These are phyloP conservation scores for Yarrowia deformans DNA, from an alignment of 805 yeast genomes.

Conservation along the genomic window DNA sequence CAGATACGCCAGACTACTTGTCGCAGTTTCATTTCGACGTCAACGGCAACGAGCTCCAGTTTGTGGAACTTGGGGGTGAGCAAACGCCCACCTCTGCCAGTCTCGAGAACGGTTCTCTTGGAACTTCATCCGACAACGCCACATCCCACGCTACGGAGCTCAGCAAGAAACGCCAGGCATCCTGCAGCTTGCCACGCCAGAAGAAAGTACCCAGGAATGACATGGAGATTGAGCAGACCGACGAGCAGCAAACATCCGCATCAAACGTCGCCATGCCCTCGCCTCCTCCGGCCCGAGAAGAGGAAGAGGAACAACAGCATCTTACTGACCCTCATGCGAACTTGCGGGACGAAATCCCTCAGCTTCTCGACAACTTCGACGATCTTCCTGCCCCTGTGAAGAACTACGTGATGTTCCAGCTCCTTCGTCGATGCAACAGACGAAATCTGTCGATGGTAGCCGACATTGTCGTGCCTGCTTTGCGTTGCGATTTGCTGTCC, in stretches of 20 bases:
- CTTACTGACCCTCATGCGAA: conserved; percentile 46
- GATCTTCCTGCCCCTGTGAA: conserved; percentile 56
- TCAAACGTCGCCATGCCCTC: conserved; percentile 39
- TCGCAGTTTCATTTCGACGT: conserved; percentile 38
- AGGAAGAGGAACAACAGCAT: conserved; percentile 33
- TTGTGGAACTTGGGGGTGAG: conserved; percentile 30
- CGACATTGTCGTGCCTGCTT: conserved; percentile 58
- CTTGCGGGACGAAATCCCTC: conserved; percentile 64
- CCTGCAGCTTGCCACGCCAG: conserved; percentile 31
- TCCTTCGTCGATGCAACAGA: conserved; percentile 67
- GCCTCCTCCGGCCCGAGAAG: conserved; percentile 38
- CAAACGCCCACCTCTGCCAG: not conserved
- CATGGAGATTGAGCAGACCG: conserved; percentile 29
- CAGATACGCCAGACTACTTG: conserved; percentile 35
- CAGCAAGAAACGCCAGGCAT: conserved; percentile 28
- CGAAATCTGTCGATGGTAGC: conserved; percentile 67
- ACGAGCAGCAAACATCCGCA: conserved; percentile 35
- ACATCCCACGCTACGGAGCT: not conserved
- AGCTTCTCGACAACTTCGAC: conserved; percentile 64
- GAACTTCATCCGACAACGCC: not conserved
- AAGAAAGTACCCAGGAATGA: conserved; percentile 33
- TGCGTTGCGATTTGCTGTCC: conserved; percentile 76
- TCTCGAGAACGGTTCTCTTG: not conserved
- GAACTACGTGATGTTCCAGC: conserved; percentile 59
- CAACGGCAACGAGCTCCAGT: conserved; percentile 37